phyloP scores from a whole-genome alignment of 2,329 filamentous ascomycete genomes.

The Claviceps maximensis region DNA sequence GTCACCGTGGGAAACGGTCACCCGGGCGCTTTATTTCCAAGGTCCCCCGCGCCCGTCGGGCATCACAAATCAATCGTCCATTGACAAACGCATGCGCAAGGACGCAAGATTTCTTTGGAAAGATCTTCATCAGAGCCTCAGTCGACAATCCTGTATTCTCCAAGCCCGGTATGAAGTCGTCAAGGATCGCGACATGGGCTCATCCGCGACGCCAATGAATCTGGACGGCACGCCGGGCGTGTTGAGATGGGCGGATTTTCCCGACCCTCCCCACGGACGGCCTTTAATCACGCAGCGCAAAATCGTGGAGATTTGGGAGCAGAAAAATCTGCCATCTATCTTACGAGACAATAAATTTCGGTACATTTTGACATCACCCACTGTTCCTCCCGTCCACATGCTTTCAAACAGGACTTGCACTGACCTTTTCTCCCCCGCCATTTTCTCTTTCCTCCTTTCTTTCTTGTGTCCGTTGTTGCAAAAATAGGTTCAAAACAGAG shows the following conservation, averaged over 20 bases:
- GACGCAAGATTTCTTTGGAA: constrained; percentile 32
- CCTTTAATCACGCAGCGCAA: constrained; percentile 37
- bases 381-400: not conserved
- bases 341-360: constrained; percentile 39
- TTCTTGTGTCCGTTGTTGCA: too few species aligned
- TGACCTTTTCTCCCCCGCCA: too few species aligned
- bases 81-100: constrained; percentile 25
- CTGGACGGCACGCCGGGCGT: constrained; percentile 32
- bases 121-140: constrained; percentile 40
- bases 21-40: constrained; percentile 40
- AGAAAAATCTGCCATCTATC: constrained; percentile 32
- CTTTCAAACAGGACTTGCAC: not conserved
- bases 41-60: constrained; percentile 32
- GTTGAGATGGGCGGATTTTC: constrained; percentile 46
- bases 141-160: constrained; percentile 43
- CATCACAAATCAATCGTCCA: constrained; percentile 28
- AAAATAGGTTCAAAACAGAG: constrained; percentile 37
- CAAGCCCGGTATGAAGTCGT: constrained; percentile 41
- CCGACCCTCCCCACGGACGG: constrained; percentile 39
- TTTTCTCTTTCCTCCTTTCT: too few species aligned
- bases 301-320: constrained; percentile 42
- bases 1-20: constrained; percentile 34
- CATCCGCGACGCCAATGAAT: constrained; percentile 18
- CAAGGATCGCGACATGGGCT: constrained; percentile 33
- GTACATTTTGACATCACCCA: constrained; percentile 20